A percentile compares a stretch with the other conserved stretches of the same genome.
phyloP scores from a whole-genome alignment of 495 filamentous ascomycete genomes.

The Penicillium maclennaniae region DNA sequence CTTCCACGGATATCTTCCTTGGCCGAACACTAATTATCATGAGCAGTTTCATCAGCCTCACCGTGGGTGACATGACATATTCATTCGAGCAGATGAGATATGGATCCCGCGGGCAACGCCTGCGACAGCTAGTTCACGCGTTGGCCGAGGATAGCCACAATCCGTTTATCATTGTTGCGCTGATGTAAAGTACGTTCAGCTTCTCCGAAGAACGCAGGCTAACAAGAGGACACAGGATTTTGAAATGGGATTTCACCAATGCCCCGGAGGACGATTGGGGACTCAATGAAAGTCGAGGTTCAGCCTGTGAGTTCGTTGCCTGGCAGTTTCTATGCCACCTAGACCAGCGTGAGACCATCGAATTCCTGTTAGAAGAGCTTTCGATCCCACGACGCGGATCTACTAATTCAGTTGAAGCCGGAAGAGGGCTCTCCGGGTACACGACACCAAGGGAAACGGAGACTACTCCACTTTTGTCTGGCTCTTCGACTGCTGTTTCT shows the following conservation, averaged over 20 bases:
- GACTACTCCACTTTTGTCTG: conserved; percentile 29
- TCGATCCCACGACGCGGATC: conserved; percentile 32
- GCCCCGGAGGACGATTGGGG: conserved; percentile 62
- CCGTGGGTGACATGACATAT: conserved; percentile 59
- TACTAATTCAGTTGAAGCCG: conserved; percentile 19
- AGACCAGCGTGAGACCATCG: conserved; percentile 75
- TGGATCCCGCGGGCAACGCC: conserved; percentile 57
- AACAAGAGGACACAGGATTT: conserved; percentile 47
- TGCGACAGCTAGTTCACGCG: conserved; percentile 62
- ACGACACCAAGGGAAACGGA: conserved; percentile 16
- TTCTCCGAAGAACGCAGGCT: not conserved
- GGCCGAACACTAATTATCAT: not conserved
- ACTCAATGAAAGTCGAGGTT: conserved; percentile 69
- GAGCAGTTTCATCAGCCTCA: conserved; percentile 44
- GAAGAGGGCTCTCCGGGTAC: conserved; percentile 23
- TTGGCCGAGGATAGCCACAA: conserved; percentile 65
- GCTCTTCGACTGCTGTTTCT: conserved; percentile 22
- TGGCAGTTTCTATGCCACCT: conserved; percentile 82
- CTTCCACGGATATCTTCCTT: not conserved
- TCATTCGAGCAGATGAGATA: conserved; percentile 79
- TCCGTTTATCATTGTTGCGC: conserved; percentile 68
- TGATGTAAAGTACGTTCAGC: conserved; percentile 56
- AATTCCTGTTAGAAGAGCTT: conserved; percentile 80
- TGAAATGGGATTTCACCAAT: conserved; percentile 73
- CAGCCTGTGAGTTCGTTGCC: conserved; percentile 87